Evolutionary conservation across 2,329 filamentous ascomycete genomes (phyloP).

Genomic region (Rhynchosporium graminicola): DNA sequence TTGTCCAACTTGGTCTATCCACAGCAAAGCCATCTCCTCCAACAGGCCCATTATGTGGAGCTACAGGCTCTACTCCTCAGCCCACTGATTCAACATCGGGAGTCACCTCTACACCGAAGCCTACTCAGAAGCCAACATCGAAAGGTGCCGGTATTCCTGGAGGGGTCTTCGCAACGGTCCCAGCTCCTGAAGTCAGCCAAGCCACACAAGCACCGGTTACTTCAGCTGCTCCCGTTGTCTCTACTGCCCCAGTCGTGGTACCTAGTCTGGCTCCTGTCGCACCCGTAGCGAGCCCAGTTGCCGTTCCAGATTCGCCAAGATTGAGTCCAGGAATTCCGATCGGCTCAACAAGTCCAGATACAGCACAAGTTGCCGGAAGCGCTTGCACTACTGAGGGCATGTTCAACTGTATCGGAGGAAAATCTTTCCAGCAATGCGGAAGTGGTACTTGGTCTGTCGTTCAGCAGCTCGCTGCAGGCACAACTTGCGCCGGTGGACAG

Average conservation of each 20-base stretch:
- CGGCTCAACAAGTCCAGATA: conserved; percentile 28
- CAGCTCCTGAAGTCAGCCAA: conserved; percentile 18
- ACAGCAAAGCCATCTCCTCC: conserved; percentile 35
- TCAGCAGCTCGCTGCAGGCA: conserved; percentile 49
- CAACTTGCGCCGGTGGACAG: conserved; percentile 48
- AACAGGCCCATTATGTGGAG: conserved; percentile 29
- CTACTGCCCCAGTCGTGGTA: conserved; percentile 23
- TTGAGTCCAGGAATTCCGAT: conserved; percentile 32
- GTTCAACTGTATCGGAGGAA: conserved; percentile 56
- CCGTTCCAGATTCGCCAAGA: conserved; percentile 30
- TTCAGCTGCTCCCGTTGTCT: conserved; percentile 24
- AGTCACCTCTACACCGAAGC: conserved; percentile 11
- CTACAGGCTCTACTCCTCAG: conserved; percentile 25
- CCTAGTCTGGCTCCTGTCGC: conserved; percentile 33
- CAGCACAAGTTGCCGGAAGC: conserved; percentile 43
- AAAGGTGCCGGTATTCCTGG: conserved; percentile 27
- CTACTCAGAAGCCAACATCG: conserved; percentile 13
- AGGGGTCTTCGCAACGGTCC: conserved; percentile 42
- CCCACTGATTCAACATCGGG: conserved; percentile 25
- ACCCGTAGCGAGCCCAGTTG: conserved; percentile 30
- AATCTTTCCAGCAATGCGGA: conserved; percentile 56
- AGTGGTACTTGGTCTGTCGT: conserved; percentile 52
- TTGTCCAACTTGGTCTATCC: conserved; percentile 49
- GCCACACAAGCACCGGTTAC: conserved; percentile 22
- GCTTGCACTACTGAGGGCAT: conserved; percentile 52